Base-by-base conservation (phyloP, 805 yeast species). In the Lipomyces starkeyi region DNA sequence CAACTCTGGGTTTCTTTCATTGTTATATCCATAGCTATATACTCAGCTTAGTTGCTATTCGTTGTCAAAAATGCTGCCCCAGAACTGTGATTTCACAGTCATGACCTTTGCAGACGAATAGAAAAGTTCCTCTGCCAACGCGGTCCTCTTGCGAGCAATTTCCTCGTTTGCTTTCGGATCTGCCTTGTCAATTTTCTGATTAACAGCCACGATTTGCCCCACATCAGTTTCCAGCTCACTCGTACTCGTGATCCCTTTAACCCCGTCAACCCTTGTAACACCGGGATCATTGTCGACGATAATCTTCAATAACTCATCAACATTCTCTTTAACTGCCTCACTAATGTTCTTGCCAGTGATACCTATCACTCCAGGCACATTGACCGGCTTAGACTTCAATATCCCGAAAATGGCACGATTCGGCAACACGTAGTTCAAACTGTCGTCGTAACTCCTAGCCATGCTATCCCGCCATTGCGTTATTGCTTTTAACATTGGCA, bases 401-500 rank as follows among this genome's bases (percentile, higher is more conserved):
- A 95, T 77, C 0, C 88, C 83, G 0, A 88, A 87, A 52, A 95
- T 76, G 14, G 89, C 77, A 73, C 89, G 95, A 75, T 91, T 93
- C 4, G 97, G 86, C 94, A 93, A 89, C 17, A 95, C 82, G 74
- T 82, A 94, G 68, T 96, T 82, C 1, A 89, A 86, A 1, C 97
- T 90, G 79, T 95, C 99, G 77, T 95, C 99, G 59, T 85, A 83
- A 52, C 80, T 73, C 71, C 96, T 83, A 1, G 98, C 98, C 47
- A 84, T 75, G 1, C 68, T 61, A 76, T 95, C 98, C 77, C 99
- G 85, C 98, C 98, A 95, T 56, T 85, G 82, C 73, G 85, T 91
- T 22, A 95, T 80, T 0, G 80, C 86, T 69, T 83, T 86, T 20
- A 91, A 83, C 6, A 92, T 76, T 0, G 84, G 84, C 61, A 84